Evolutionary conservation across 1,284 basidiomycete genomes (phyloP), one percentile per base, ranked within the genome.

Genomic region (Heterobasidion occidentale): DNA sequence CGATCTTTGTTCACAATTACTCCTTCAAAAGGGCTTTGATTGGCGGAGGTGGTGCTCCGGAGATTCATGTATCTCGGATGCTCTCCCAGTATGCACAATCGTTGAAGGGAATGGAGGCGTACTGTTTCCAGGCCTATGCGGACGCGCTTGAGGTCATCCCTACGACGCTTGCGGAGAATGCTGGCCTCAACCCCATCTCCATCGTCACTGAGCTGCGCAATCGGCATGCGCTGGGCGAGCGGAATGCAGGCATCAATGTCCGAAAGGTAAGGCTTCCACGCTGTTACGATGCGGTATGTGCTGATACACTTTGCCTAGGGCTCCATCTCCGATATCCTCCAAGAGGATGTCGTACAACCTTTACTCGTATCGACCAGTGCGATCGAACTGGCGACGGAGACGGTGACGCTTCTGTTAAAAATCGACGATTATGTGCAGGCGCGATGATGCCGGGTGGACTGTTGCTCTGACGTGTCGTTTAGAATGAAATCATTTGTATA

Each of bases 171-270:
- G 97, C 97, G 9, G 97, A 99, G 75, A 99, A 99, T 69, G 97
- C 97, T 9, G 97, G 97, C 51, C 77, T 99, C 61, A 98, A 99
- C 75, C 94, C 97, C 7, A 98, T 99, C 62, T 88, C 93, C 14
- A 99, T 99, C 66, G 95, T 99, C 54, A 99, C 97, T 36, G 97
- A 99, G 71, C 78, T 99, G 58, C 84, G 97, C 62, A 99, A 99
- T 76, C 81, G 94, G 62, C 97, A 99, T 74, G 94, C 96, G 4
- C 77, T 94, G 19, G 97, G 97, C 36, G 97, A 99, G 67, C 81
- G 84, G 62, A 95, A 88, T 63, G 96, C 97, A 19, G 97, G 97
- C 49, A 99, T 99, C 74, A 99, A 99, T 68, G 95, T 99, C 58
- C 86, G 95, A 67, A 97, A 94, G 79, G 92, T 92, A 66, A 56